Evolutionary conservation across 345 rosid genomes (phyloP), one percentile per base, ranked within the genome.

Genomic region (Clausena lansium): DNA sequence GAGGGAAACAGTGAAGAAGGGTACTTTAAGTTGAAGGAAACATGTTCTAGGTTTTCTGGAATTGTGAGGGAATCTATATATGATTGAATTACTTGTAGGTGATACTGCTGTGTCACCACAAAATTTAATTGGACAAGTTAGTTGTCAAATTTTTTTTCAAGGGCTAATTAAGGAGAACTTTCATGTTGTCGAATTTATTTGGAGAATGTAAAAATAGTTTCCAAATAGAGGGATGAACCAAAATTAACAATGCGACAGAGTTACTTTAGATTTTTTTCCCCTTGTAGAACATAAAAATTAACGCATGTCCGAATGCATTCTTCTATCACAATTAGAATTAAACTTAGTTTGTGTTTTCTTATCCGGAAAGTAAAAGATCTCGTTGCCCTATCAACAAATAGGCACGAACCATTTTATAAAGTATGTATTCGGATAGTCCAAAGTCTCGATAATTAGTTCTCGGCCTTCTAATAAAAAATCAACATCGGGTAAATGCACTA

Each of bases 41-140:
- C 35, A 33, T 35, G 63, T 69, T 78, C 79, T 78, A 82, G 81
- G 82, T 75, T 78, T 64, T 55, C 3, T 28, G 76, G 33, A 9
- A 68, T n/a, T 10, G 0, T 39, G 19, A 27, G 27, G 62, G 30
- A 63, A 77, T 25, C 54, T 5, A 11, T 5, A 4, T 0, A 4
- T 17, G 69, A 71, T 63, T 70, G 2, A 22, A 38, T 15, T 7
- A 24, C 76, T 15, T 27, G 2, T 3, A 9, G 67, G 67, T 69
- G 76, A 59, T 52, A n/a, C 64, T 17, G 9, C 9, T 27, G 11
- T 58, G 17, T 78, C 70, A 71, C 60, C 57, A 0, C 47, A 22
- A 3, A 17, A 13, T 60, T 70, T 50, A 14, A 20, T 61, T 54
- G 55, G 38, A 3, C 22, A 6, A 11, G 9, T 22, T 24, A 58